Conservation (phyloP, 345 rosid species). For the Sonneratia alba region DNA sequence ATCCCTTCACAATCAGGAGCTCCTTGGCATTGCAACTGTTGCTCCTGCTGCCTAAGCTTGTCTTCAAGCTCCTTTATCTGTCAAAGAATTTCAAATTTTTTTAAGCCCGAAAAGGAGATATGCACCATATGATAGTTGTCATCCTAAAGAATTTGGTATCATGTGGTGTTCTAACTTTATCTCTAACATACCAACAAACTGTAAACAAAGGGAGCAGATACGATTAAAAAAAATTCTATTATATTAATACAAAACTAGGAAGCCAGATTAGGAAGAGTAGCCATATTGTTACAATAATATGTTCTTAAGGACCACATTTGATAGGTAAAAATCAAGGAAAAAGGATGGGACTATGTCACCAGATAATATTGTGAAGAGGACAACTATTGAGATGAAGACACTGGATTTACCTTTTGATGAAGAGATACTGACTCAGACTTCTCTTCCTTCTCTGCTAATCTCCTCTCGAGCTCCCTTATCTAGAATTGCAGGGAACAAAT, state of each 20-base stretch:
- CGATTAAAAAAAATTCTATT: too few relatives aligned
- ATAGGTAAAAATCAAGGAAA: too few relatives aligned
- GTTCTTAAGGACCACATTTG: too few relatives aligned
- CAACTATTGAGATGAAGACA: not conserved
- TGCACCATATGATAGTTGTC: too few relatives aligned
- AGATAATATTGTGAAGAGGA: too few relatives aligned
- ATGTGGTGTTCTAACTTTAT: too few relatives aligned
- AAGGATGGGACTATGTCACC: too few relatives aligned
- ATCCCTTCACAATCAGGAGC: slow-evolving; percentile 27
- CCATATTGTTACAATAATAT: too few relatives aligned
- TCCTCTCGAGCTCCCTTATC: slow-evolving; percentile 62
- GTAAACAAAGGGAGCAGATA: not conserved
- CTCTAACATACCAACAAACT: not conserved
- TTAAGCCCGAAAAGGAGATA: too few relatives aligned
- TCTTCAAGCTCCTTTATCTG: slow-evolving; percentile 87
- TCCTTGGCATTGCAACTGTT: slow-evolving; percentile 30
- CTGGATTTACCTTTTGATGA: slow-evolving; percentile 33
- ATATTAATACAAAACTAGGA: too few relatives aligned
- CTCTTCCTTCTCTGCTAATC: slow-evolving; percentile 45
- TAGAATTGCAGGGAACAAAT: slow-evolving; percentile 10
- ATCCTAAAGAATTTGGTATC: too few relatives aligned
- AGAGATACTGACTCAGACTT: slow-evolving; percentile 41
- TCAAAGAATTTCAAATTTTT: not conserved
- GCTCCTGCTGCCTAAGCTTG: slow-evolving; percentile 64
- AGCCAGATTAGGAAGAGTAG: too few relatives aligned